phyloP scores from a whole-genome alignment of 345 rosid genomes.

The Eucalyptus regnans region DNA sequence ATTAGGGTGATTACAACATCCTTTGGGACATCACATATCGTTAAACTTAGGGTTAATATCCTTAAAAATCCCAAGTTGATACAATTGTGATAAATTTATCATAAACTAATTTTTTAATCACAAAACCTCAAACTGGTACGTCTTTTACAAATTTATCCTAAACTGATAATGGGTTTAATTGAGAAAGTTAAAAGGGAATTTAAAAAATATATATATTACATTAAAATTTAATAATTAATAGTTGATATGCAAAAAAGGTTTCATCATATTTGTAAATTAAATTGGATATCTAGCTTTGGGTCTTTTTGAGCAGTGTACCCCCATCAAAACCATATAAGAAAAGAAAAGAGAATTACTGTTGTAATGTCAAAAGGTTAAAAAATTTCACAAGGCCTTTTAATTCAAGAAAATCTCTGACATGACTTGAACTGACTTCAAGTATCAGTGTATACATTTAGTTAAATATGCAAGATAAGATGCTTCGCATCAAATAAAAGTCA shows the following conservation, averaged over 20 bases:
- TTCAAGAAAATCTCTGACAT: not conserved
- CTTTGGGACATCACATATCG: not conserved
- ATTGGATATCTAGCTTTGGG: not conserved
- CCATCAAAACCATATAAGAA: not conserved
- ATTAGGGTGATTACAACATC: not conserved
- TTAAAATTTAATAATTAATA: not conserved
- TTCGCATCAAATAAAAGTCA: not conserved
- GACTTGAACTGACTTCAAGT: not conserved
- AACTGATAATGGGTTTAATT: not conserved
- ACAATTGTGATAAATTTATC: fast-evolving
- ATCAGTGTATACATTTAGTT: not conserved
- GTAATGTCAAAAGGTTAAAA: not conserved
- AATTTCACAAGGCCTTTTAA: not conserved
- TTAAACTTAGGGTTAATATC: too few relatives aligned
- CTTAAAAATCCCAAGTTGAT: too few relatives aligned
- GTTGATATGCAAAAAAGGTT: not conserved
- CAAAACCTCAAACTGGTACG: too few relatives aligned
- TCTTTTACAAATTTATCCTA: too few relatives aligned
- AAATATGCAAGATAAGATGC: not conserved
- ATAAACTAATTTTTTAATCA: too few relatives aligned
- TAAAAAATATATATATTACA: not conserved
- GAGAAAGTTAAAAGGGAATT: not conserved
- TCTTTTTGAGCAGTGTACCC: not conserved
- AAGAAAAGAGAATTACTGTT: not conserved
- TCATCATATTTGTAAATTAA: not conserved